Conservation (phyloP, 441 rosid species). For the Pelargonium citronellum region DNA sequence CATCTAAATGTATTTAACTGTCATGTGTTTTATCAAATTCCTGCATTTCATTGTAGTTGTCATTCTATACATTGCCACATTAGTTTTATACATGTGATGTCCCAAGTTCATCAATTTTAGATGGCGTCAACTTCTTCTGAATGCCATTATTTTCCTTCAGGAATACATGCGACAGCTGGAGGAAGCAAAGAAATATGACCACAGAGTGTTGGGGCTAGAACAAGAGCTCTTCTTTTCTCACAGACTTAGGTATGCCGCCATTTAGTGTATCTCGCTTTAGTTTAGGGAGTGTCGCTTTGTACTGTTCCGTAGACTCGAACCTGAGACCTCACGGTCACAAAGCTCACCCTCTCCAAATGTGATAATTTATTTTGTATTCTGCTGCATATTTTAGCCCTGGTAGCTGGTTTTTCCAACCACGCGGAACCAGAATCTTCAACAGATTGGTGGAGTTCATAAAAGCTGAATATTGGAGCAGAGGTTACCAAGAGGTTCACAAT, state of each 20-base stretch:
- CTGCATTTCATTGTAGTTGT: neutral
- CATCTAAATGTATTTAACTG: neutral
- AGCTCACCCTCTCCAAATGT: neutral
- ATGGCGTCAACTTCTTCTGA: neutral
- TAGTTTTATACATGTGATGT: too few relatives aligned
- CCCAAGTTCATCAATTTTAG: neutral
- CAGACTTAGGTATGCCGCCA: conserved; percentile 55
- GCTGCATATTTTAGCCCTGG: conserved; percentile 70
- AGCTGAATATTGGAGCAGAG: conserved; percentile 70
- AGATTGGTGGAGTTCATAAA: conserved; percentile 71
- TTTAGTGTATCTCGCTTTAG: conserved; percentile 5
- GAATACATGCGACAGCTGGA: conserved; percentile 60
- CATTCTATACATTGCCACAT: neutral
- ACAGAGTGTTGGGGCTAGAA: conserved; percentile 73
- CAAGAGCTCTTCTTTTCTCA: conserved; percentile 96
- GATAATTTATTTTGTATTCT: conserved; percentile 18
- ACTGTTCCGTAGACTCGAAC: too few relatives aligned
- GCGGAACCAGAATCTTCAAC: conserved; percentile 84
- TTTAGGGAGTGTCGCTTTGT: neutral
- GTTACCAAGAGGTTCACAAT: conserved; percentile 74
- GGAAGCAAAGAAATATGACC: conserved; percentile 94
- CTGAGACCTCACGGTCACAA: too few relatives aligned
- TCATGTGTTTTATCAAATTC: neutral
- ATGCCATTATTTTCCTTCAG: conserved; percentile 37
- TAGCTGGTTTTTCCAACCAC: conserved; percentile 97